Evolutionary conservation across 331 rosid genomes (phyloP).

Genomic region (Rosa hybrid): DNA sequence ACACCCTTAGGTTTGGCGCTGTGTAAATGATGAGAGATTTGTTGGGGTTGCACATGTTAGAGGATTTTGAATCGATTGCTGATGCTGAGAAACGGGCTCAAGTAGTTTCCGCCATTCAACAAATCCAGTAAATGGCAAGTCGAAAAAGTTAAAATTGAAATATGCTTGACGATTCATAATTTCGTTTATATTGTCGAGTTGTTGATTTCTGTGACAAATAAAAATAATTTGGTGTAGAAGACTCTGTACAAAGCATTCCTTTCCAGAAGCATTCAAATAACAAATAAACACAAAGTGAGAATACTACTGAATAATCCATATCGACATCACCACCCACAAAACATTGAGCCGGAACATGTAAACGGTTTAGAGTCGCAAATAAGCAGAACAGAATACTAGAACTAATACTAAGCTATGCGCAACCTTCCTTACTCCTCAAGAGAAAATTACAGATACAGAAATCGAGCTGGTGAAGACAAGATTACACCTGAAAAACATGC

Average conservation of each 20-base stretch:
- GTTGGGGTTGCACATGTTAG: no score
- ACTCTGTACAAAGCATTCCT: not conserved
- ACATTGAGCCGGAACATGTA: not conserved
- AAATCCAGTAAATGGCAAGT: no score
- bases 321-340: not conserved
- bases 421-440: slow-evolving; percentile 11
- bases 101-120: no score
- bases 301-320: not conserved
- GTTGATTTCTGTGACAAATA: no score
- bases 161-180: no score
- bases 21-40: no score
- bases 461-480: slow-evolving; percentile 18
- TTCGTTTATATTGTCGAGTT: no score
- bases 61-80: no score
- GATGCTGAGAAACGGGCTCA: no score
- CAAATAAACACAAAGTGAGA: not conserved
- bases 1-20: no score
- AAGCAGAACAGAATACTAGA: not conserved
- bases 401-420: slow-evolving; percentile 4
- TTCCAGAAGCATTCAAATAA: not conserved
- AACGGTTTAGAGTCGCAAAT: slow-evolving; percentile 10
- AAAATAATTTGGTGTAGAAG: not conserved
- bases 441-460: slow-evolving; percentile 19
- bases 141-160: no score
- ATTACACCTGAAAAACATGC: slow-evolving; percentile 26